Evolutionary conservation across 1,139 yeast genomes (phyloP).

Genomic region (Pichia sorboxylosa): DNA sequence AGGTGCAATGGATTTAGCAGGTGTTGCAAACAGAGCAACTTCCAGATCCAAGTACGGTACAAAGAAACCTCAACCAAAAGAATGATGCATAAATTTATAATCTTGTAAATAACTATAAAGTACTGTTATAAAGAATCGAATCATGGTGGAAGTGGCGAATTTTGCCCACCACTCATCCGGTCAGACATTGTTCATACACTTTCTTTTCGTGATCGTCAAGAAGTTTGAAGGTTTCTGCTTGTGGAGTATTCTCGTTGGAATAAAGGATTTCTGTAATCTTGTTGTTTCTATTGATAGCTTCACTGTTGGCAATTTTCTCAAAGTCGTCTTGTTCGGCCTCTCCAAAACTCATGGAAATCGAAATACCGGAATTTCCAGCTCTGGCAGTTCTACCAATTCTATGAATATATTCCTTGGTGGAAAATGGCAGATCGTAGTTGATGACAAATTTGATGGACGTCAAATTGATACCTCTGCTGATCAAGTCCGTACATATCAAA

Average conservation of each 20-base stretch:
- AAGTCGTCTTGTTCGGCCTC: constrained; percentile 68
- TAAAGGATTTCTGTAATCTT: too few relatives aligned
- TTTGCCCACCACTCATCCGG: too few relatives aligned
- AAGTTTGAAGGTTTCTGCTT: too few relatives aligned
- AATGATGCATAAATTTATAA: too few relatives aligned
- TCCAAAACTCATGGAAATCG: constrained; percentile 60
- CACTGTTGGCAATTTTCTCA: constrained; percentile 33
- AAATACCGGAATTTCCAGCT: constrained; percentile 69
- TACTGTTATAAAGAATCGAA: too few relatives aligned
- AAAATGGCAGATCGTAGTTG: constrained; percentile 83
- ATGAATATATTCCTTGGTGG: constrained; percentile 87
- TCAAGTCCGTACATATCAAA: constrained; percentile 80
- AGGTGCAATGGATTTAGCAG: constrained; percentile 89
- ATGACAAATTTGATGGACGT: constrained; percentile 60
- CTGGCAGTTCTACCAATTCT: constrained; percentile 96
- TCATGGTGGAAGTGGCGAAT: too few relatives aligned
- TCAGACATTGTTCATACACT: too few relatives aligned
- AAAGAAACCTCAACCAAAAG: constrained; percentile 61
- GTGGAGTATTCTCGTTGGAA: too few relatives aligned
- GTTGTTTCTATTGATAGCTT: constrained; percentile 26
- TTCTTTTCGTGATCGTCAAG: too few relatives aligned
- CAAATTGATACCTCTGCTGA: constrained; percentile 90
- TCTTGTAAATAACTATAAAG: too few relatives aligned
- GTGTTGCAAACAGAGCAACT: constrained; percentile 85
- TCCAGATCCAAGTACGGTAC: constrained; percentile 92